Conservation (phyloP, 2,329 filamentous ascomycete species). For the Seiridium cupressi region DNA sequence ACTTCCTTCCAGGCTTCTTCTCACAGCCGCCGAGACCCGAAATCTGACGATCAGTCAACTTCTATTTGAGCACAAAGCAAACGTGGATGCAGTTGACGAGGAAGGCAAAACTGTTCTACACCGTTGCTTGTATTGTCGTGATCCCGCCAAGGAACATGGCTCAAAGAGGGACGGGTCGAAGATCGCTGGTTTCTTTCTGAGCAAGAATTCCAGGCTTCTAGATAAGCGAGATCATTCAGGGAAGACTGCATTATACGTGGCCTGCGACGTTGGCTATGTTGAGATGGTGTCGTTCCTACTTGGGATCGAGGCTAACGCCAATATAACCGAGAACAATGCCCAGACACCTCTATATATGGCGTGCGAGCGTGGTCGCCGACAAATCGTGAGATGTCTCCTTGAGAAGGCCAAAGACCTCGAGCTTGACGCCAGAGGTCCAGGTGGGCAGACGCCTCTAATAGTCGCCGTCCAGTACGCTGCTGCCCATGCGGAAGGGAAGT, state of each 20-base stretch:
- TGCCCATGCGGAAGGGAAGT: not conserved
- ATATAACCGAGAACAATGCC: not conserved
- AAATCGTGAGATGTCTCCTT: not conserved
- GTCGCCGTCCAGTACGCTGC: constrained; percentile 1
- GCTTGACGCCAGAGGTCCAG: not conserved
- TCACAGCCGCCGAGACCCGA: not conserved
- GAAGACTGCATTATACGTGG: constrained; percentile 2
- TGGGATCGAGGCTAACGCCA: not conserved
- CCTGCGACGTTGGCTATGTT: not conserved
- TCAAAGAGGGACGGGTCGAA: not conserved
- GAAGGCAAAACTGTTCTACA: constrained; percentile 1
- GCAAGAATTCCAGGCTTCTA: not conserved
- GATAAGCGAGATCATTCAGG: not conserved
- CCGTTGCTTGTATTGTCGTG: not conserved
- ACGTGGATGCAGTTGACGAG: not conserved
- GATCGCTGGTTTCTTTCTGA: not conserved
- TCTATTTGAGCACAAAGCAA: not conserved
- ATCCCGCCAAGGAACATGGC: not conserved
- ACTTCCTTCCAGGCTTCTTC: not conserved
- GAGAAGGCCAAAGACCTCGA: not conserved
- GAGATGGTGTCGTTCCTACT: not conserved
- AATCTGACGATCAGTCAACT: not conserved
- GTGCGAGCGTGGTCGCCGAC: not conserved
- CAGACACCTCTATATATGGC: not conserved
- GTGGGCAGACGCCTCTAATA: not conserved